Base-by-base conservation (phyloP, 495 filamentous ascomycete species). In the Cercophora scortea region DNA sequence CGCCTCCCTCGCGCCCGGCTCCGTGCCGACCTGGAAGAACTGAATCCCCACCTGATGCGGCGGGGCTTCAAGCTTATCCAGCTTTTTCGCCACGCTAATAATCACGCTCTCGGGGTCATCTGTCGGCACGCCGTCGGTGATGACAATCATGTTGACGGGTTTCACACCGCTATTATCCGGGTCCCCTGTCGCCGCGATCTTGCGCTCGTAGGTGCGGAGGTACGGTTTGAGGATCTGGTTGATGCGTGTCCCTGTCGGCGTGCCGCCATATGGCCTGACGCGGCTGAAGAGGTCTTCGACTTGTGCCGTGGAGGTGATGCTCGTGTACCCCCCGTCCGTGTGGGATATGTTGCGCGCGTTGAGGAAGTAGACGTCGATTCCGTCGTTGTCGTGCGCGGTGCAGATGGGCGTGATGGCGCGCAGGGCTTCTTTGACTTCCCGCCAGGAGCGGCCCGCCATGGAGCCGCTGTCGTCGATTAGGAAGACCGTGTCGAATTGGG, bases 351-450 rank as follows among this genome's bases (percentile, higher is more conserved):
- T 66, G 61, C 73, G 59, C 1, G 47, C 16, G 75, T 98, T 97
- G 35, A 98, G 77, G 71, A 98, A 98, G 75, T 87, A 86, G 59
- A 98, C 77, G 68, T 97, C 93, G 56, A 98, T 86, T n/a, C 93
- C 93, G 68, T 96, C 90, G 10, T 69, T 58, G 67, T 96, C 91
- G 72, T 89, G 83, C 39, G 76, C 67, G 1, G 89, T 88, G 71
- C 91, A 95, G 62, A 97, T 86, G 0, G 87, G 88, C 0, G 92
- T 79, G 67, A 98, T 91, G 50, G 80, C 75, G 16, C 80, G 71
- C 9, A 98, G 79, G 34, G 88, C 90, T 8, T 73, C 68, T 38
- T 78, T 72, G 32, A 87, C 87, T 69, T 96, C 89, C 16, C 70
- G 67, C 93, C 93, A 98, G 42, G 78, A 79, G 11, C 65, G 56